phyloP scores from a whole-genome alignment of 768 basidiomycete genomes.

The Glaciozyma antarctica region DNA sequence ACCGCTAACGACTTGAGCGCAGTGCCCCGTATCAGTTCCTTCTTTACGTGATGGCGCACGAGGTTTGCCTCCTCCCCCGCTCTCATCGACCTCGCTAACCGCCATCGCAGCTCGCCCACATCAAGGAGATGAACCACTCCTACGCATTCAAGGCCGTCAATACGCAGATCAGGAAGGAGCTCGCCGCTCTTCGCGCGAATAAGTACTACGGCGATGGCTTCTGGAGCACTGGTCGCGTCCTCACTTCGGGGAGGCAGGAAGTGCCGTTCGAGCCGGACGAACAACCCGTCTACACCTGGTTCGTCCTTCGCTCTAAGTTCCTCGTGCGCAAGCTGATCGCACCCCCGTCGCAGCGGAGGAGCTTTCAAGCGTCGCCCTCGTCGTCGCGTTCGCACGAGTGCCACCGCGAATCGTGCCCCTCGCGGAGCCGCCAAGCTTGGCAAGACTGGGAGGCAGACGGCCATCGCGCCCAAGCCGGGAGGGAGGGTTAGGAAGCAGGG shows the following conservation, averaged over 20 bases:
- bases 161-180: slow-evolving; percentile 7
- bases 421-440: slow-evolving; percentile 8
- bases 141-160: slow-evolving; percentile 15
- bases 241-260: not conserved
- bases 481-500: slow-evolving; percentile 16
- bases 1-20: not conserved
- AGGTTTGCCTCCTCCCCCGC: not conserved
- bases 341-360: not conserved
- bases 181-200: not conserved
- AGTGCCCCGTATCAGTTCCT: slow-evolving; percentile 25
- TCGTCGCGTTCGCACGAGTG: not conserved
- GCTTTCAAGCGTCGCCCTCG: not conserved
- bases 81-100: not conserved
- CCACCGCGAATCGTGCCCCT: not conserved
- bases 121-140: slow-evolving; percentile 18
- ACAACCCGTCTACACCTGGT: not conserved
- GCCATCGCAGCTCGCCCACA: slow-evolving; percentile 3
- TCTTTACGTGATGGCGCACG: slow-evolving; percentile 25
- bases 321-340: not conserved
- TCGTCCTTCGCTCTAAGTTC: not conserved
- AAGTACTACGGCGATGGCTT: slow-evolving; percentile 28
- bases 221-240: slow-evolving; percentile 8
- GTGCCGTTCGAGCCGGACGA: not conserved
- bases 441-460: slow-evolving; percentile 24
- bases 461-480: slow-evolving; percentile 15